Conservation (phyloP, 164 flowering plant genomes). For the Sedum album region DNA sequence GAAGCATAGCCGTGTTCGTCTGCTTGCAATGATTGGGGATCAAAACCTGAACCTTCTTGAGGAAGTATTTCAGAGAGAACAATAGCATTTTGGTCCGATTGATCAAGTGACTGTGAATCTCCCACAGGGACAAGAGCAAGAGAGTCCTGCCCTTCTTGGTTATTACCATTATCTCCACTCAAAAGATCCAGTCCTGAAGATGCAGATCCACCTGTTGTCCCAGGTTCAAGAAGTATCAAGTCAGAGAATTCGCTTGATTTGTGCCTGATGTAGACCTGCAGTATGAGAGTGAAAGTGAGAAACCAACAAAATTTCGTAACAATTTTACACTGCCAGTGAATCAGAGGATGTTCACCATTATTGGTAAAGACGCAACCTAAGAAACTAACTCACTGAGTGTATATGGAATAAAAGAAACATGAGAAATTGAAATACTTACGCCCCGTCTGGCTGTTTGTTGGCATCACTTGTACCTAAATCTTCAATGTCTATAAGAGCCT, state of each 20-base stretch:
- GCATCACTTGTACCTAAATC: constrained; percentile 6
- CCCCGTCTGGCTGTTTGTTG: constrained; percentile 12
- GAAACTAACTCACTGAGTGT: not conserved
- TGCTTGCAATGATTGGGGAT: constrained; percentile 13
- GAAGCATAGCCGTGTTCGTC: constrained; percentile 7
- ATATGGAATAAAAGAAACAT: not conserved
- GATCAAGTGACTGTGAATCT: constrained; percentile 8
- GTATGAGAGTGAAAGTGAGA: not conserved
- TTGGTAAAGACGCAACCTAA: not conserved
- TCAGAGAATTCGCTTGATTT: constrained; percentile 18
- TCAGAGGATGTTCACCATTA: not conserved
- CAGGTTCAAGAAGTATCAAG: constrained; percentile 24
- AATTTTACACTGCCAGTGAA: not conserved
- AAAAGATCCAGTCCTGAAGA: constrained; percentile 13
- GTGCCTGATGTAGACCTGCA: constrained; percentile 29
- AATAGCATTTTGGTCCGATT: not conserved
- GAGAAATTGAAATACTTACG: not conserved
- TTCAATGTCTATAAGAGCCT: constrained; percentile 15
- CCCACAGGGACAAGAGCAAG: constrained; percentile 15
- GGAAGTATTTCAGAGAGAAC: not conserved
- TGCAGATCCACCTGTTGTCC: constrained; percentile 18
- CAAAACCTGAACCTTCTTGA: not conserved
- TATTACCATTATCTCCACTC: constrained; percentile 11
- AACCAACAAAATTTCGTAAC: not conserved
- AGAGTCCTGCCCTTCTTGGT: constrained; percentile 6